phyloP scores from a whole-genome alignment of 495 filamentous ascomycete species.

The Hyaloscypha bicolor region DNA sequence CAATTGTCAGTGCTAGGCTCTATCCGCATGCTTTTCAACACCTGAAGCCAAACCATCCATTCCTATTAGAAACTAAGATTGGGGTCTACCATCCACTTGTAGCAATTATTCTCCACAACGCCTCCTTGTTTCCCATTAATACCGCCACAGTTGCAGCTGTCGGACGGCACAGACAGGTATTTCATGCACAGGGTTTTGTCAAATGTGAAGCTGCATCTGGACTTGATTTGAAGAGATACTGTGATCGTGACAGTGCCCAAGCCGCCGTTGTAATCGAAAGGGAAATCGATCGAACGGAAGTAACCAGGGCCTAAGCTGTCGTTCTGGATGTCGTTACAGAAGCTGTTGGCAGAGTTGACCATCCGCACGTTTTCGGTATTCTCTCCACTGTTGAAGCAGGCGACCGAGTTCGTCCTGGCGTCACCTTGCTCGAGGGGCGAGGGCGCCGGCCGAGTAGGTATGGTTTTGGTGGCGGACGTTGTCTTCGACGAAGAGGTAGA shows the following conservation, averaged over 20 bases:
- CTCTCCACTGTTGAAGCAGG: conserved; percentile 26
- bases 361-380: conserved; percentile 26
- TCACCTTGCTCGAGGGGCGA: conserved; percentile 19
- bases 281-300: background rate
- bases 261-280: conserved; percentile 19
- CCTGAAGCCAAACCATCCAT: no score
- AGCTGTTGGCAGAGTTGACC: conserved; percentile 21
- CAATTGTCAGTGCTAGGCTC: no score
- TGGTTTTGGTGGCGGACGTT: conserved; percentile 7
- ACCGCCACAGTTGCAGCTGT: conserved; percentile 23
- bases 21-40: no score
- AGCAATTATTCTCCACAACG: conserved; percentile 22
- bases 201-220: conserved; percentile 10
- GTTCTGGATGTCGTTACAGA: conserved; percentile 17
- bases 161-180: conserved; percentile 18
- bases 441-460: background rate
- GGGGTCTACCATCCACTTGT: conserved; percentile 18
- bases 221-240: conserved; percentile 17
- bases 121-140: conserved; percentile 25
- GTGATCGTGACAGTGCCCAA: conserved; percentile 14
- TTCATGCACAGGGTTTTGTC: conserved; percentile 9
- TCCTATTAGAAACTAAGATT: background rate
- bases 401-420: conserved; percentile 12
- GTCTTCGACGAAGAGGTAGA: conserved; percentile 9
- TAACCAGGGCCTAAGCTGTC: background rate